Conservation (phyloP, 2,329 filamentous ascomycete genomes). For the Penicillium sp. region DNA sequence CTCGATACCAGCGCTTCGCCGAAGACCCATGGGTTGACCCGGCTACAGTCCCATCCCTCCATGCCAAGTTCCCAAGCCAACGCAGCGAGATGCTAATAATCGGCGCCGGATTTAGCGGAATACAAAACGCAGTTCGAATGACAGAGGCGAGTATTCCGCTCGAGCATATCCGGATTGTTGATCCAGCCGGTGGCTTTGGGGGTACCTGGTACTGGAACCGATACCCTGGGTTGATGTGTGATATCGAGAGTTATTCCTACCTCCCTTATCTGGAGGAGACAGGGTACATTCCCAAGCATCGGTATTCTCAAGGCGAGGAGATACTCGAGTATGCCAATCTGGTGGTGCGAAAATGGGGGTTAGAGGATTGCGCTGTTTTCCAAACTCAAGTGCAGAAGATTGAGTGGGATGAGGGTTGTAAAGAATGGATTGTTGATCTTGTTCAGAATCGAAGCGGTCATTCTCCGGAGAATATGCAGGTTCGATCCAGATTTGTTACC, state of each 20-base stretch:
- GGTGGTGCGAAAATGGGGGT: slow-evolving; percentile 2
- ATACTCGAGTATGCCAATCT: slow-evolving; percentile 7
- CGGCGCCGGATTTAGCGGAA: slow-evolving; percentile 9
- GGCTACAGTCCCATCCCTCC: not conserved
- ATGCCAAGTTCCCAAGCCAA: slow-evolving; percentile 6
- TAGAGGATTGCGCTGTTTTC: slow-evolving; percentile 1
- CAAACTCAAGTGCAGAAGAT: slow-evolving; percentile 4
- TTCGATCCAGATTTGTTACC: not conserved
- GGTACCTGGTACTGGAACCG: slow-evolving; percentile 57
- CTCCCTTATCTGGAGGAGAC: slow-evolving; percentile 65
- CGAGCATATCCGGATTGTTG: slow-evolving; percentile 42
- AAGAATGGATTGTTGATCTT: slow-evolving; percentile 9
- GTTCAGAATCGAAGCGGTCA: not conserved
- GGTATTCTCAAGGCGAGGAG: slow-evolving; percentile 52
- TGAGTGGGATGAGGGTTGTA: slow-evolving; percentile 9
- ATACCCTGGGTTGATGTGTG: slow-evolving; percentile 57
- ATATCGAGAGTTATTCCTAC: slow-evolving; percentile 65
- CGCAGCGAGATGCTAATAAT: slow-evolving; percentile 7
- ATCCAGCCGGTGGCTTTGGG: slow-evolving; percentile 52
- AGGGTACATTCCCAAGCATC: slow-evolving; percentile 60
- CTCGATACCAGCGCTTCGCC: not conserved
- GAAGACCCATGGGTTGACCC: slow-evolving; percentile 10
- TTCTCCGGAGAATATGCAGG: not conserved
- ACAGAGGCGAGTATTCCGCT: slow-evolving; percentile 11
- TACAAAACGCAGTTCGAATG: slow-evolving; percentile 10